Base-by-base conservation (phyloP, 129 eudicot genomes). In the Gnaphalium uliginosum region DNA sequence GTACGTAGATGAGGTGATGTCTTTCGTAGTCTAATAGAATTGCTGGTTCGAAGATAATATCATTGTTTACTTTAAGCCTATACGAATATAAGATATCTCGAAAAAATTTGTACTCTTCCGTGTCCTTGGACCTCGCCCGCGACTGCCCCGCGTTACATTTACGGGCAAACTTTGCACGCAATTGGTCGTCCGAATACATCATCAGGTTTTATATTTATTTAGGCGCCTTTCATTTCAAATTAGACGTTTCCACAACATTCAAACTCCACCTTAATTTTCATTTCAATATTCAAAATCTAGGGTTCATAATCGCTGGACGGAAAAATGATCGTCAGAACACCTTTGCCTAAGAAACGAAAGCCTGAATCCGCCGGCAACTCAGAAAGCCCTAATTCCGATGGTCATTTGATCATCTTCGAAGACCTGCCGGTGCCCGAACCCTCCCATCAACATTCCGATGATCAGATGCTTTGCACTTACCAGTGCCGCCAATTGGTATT, bases 401-500 rank as follows among this genome's bases (percentile, higher is more conserved):
- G 78, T 53, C 86, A 74, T 71, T 89, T 88, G 1, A 71, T 93
- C 50, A 83, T 90, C 48, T 88, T 71, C 78, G 98, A 94, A 81
- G 96, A 90, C 71, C 87, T 83, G 11, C 88, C 86, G 69, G 82
- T 62, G 4, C 67, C 11, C 19, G 88, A 85, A 33, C 84, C 81
- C 15, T 66, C 83, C 13, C 83, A 73, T 61, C 78, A 41, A 39
- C 78, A 72, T 57, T 84, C 93, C 67, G 89, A 86, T 27, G 91
- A 91, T 29, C 96, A 90, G 60, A 81, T 88, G 96, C 89, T 94
- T 59, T 94, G 97, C 87, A 89, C 99, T 62, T 94, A 94, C 50
- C 99, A 94, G 68, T 94, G 97, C 81, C 97, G 91, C 11, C 99
- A 91, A 66, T 74, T 94, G 99, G 99, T 91, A 39, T 35, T 53